Evolutionary conservation across 495 filamentous ascomycete genomes (phyloP).

Genomic region (Trichoderma gamsii): DNA sequence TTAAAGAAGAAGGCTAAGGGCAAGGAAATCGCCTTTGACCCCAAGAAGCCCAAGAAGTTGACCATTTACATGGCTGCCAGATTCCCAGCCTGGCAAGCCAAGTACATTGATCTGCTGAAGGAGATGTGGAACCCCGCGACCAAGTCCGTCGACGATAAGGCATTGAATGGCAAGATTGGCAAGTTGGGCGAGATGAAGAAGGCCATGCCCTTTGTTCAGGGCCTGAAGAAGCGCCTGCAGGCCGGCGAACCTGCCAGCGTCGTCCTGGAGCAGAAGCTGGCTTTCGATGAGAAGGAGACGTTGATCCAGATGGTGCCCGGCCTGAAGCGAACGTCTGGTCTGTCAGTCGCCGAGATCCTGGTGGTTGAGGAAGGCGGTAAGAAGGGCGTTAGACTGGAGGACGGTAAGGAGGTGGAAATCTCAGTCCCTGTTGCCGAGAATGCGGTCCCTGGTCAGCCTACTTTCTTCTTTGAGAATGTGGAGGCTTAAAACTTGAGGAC

Average conservation of each 20-base stretch:
- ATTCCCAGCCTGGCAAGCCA: conserved; percentile 85
- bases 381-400: conserved; percentile 49
- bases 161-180: conserved; percentile 62
- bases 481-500: conserved; percentile 25
- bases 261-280: conserved; percentile 75
- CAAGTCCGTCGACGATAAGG: conserved; percentile 58
- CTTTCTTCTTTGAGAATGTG: conserved; percentile 73
- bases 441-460: conserved; percentile 74
- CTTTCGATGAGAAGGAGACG: conserved; percentile 75
- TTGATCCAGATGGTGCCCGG: conserved; percentile 44
- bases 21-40: conserved; percentile 73
- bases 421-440: conserved; percentile 54
- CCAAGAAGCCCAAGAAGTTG: conserved; percentile 84
- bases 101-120: conserved; percentile 78
- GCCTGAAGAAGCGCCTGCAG: conserved; percentile 71
- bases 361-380: conserved; percentile 65
- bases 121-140: conserved; percentile 43
- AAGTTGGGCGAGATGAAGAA: conserved; percentile 89
- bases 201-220: conserved; percentile 94
- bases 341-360: conserved; percentile 57
- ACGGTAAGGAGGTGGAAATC: conserved; percentile 48
- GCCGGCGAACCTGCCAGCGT: conserved; percentile 48
- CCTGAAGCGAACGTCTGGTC: conserved; percentile 56
- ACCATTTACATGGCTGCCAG: conserved; percentile 72
- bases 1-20: conserved; percentile 86